Base-by-base conservation (phyloP, 164 flowering plant species). In the Cinnamomum micranthum region DNA sequence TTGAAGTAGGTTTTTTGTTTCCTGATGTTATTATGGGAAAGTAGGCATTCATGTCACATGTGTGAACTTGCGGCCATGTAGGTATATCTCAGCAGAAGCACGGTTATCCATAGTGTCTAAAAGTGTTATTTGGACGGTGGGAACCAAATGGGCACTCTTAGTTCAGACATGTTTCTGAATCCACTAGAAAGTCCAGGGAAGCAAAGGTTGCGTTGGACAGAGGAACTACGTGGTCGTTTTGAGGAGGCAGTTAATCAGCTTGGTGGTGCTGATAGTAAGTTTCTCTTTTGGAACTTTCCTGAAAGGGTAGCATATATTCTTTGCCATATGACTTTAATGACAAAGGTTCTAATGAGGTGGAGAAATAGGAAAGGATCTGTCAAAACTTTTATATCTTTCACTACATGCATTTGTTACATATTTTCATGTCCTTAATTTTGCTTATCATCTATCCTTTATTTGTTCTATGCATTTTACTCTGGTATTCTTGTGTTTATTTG, bases 241-340 rank as follows among this genome's bases (percentile, higher is more conserved):
- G 96, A 84, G 71, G 85, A 80, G 73, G 89, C 96, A 1, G 91
- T 91, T 65, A 82, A 80, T 71, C 85, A 83, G 69, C 89, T 91
- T 65, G 96, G 96, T 55, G 93, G 96, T 69, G 88, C 93, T 24
- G 93, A 90, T 66, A 83, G 93, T 90, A 83, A 82, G 93, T 87
- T 60, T 12, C 11, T 41, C 10, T 41, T 6, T 41, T 41, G 47
- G 47, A 41, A 41, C 47, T 41, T 41, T 41, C 47, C 47, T 1
- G 10, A 41, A 41, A 41, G 47, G 11, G 47, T 41, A 6, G 47
- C 47, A 41, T 41, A 41, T 41, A 9, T 41, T 41, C 47, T 41
- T 41, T 41, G 11, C 11, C 11, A 7, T 41, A 41, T 35, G 11
- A 41, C 47, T 41, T 41, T 41, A 41, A 41, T 41, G 47, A 1